These are phyloP conservation scores for Cordyceps javanica DNA, from an alignment of 2,329 filamentous ascomycete genomes.

Conservation along the genomic window DNA sequence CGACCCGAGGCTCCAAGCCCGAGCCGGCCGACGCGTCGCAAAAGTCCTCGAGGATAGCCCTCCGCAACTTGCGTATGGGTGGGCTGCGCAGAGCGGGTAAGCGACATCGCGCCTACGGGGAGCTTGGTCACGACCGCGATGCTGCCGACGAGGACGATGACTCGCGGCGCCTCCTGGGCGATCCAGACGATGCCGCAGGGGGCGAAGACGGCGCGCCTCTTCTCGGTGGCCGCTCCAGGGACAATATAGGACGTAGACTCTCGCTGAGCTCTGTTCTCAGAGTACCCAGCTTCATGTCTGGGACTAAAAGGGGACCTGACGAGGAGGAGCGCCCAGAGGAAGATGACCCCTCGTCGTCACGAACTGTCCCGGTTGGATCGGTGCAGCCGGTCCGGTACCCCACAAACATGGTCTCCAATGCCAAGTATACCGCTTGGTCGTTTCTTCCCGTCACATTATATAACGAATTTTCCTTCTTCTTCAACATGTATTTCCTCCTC, in stretches of 20 bases:
- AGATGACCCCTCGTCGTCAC: slow-evolving; percentile 62
- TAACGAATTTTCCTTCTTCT: slow-evolving; percentile 99
- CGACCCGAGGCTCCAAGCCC: slow-evolving; percentile 25
- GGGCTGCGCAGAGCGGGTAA: slow-evolving; percentile 52
- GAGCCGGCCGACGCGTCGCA: slow-evolving; percentile 30
- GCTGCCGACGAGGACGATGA: slow-evolving; percentile 66
- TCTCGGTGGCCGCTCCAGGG: slow-evolving; percentile 38
- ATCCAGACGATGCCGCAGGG: slow-evolving; percentile 51
- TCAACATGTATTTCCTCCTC: slow-evolving; percentile 97
- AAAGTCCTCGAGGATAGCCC: slow-evolving; percentile 56
- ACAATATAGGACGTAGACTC: slow-evolving; percentile 16
- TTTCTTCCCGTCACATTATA: slow-evolving; percentile 93
- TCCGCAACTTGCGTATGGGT: slow-evolving; percentile 64
- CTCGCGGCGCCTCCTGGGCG: slow-evolving; percentile 58
- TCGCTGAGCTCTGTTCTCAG: slow-evolving; percentile 22
- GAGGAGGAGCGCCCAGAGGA: slow-evolving; percentile 46
- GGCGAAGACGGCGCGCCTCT: slow-evolving; percentile 70
- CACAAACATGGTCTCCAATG: slow-evolving; percentile 88
- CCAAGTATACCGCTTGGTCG: slow-evolving; percentile 92
- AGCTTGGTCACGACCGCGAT: slow-evolving; percentile 50
- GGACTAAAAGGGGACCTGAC: slow-evolving; percentile 27
- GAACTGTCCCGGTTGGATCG: slow-evolving; percentile 70
- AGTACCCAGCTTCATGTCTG: slow-evolving; percentile 23
- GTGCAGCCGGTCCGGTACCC: slow-evolving; percentile 71
- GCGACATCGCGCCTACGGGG: slow-evolving; percentile 51